A percentile compares a stretch with the other conserved stretches of the same genome.
Evolutionary conservation across 805 yeast species (phyloP).

Genomic region (Hanseniaspora vineae): DNA sequence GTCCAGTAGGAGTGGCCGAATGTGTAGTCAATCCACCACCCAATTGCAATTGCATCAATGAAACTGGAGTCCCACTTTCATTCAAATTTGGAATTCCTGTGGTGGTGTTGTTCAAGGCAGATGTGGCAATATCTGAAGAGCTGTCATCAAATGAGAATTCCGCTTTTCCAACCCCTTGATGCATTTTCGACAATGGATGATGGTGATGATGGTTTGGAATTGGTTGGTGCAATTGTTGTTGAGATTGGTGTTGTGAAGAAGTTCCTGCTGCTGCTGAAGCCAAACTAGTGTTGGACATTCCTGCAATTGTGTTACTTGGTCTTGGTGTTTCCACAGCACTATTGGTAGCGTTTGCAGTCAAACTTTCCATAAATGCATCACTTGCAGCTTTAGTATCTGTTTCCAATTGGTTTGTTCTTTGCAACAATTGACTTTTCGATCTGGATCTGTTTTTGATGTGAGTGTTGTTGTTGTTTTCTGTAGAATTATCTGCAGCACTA

Average conservation of each 20-base stretch:
- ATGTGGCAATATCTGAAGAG: neutral
- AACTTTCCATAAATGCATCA: slow-evolving; percentile 22
- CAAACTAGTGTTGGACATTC: neutral
- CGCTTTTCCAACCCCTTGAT: neutral
- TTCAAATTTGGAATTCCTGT: neutral
- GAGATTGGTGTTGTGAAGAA: neutral
- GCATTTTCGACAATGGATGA: neutral
- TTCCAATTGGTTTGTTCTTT: neutral
- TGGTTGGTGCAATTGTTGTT: neutral
- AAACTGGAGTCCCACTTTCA: neutral
- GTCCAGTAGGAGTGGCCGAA: neutral
- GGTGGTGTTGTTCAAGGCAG: neutral
- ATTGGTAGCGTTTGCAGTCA: slow-evolving; percentile 24
- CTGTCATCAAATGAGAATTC: neutral
- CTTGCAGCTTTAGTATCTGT: slow-evolving; percentile 10
- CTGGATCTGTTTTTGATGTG: neutral
- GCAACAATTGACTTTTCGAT: neutral
- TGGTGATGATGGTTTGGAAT: neutral
- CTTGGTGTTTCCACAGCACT: slow-evolving; percentile 1
- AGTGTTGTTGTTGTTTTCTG: too few species aligned
- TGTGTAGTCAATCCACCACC: neutral
- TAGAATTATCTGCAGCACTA: neutral
- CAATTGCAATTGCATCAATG: neutral
- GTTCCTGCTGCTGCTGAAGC: neutral
- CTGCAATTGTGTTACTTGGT: neutral